A percentile compares a stretch with the other conserved stretches of the same genome.
phyloP scores from a whole-genome alignment of 2,329 filamentous ascomycete genomes.

The Sporothrix sp. region DNA sequence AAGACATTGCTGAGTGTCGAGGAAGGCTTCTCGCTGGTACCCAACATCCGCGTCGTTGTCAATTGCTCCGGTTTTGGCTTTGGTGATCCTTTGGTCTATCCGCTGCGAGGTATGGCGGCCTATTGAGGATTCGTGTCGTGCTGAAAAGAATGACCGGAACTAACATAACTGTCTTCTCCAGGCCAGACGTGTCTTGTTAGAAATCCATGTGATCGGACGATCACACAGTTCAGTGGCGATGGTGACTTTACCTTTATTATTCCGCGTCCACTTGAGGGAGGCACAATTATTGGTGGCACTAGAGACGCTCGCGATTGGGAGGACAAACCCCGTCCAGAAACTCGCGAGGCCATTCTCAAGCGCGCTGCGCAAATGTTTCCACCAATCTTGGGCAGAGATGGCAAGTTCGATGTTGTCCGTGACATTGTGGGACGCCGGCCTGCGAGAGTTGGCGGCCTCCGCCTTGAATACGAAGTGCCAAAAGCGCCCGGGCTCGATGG shows the following conservation, averaged over 20 bases:
- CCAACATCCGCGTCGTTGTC: constrained; percentile 26
- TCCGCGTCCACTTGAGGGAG: constrained; percentile 49
- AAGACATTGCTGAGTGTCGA: constrained; percentile 26
- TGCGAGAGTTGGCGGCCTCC: background rate
- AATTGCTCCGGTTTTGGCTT: constrained; percentile 37
- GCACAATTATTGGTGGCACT: constrained; percentile 55
- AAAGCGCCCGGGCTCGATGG: background rate
- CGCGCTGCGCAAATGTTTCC: constrained; percentile 3
- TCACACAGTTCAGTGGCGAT: constrained; percentile 52
- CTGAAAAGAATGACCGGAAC: background rate
- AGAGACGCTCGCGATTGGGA: constrained; percentile 49
- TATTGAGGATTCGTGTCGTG: background rate
- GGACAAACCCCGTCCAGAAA: constrained; percentile 34
- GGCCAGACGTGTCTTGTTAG: constrained; percentile 20
- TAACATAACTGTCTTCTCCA: background rate
- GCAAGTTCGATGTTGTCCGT: background rate
- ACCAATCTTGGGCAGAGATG: background rate
- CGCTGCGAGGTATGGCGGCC: constrained; percentile 24
- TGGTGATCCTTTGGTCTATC: constrained; percentile 27
- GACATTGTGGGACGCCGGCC: constrained; percentile 1
- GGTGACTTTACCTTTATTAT: constrained; percentile 53
- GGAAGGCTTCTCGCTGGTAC: constrained; percentile 30
- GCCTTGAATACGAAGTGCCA: background rate
- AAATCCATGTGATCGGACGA: constrained; percentile 18
- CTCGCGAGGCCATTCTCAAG: constrained; percentile 35